Base-by-base conservation (phyloP, 768 basidiomycete species). In the Baorangia bicolor region DNA sequence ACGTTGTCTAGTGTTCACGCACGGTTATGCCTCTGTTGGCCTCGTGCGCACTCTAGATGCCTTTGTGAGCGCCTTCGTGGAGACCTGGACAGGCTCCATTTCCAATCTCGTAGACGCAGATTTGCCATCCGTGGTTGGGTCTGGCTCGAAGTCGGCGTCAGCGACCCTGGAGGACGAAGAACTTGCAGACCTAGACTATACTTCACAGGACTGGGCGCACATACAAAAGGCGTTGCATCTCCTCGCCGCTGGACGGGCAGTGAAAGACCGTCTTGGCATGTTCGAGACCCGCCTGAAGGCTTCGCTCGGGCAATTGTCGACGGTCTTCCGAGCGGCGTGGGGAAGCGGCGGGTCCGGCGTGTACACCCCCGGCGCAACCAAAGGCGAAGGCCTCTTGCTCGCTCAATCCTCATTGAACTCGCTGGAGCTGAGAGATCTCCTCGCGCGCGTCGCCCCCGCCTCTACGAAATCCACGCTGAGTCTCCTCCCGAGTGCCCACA, bases 371-470 rank as follows among this genome's bases (percentile, higher is more conserved):
- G 81, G 80, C 51, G 73, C 82, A 5, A 80, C 85, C 38, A 84
- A 76, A 51, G 94, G 93, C 21, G 82, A 85, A 56, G 82, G 84
- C 18, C 81, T 87, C 55, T 67, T 90, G n/a, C 77, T 98, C 27
- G 82, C 86, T 48, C 92, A 94, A 63, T 96, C 94, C 1, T 73
- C 85, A 0, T 78, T 99, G 31, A 95, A 98, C 70, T 90, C 90
- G 14, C 78, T 79, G 5, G 90, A 91, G 47, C 78, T 97, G 65
- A 75, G 38, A 16, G 57, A 56, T 5, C 61, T 70, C 81, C 82
- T 57, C 63, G 64, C 45, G 53, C 59, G 27, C 58, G 52, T 56
- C 65, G 69, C 57, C 14, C 14, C 52, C 62, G 10, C 25, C 12
- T 47, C 67, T 5, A 28, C 60, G n/a, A 60, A 63, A 55, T 52